Percentiles rank a stretch among this genome's conserved stretches.
Evolutionary conservation across 2,329 filamentous ascomycete species (phyloP).

Genomic region (Ascochyta fabae): DNA sequence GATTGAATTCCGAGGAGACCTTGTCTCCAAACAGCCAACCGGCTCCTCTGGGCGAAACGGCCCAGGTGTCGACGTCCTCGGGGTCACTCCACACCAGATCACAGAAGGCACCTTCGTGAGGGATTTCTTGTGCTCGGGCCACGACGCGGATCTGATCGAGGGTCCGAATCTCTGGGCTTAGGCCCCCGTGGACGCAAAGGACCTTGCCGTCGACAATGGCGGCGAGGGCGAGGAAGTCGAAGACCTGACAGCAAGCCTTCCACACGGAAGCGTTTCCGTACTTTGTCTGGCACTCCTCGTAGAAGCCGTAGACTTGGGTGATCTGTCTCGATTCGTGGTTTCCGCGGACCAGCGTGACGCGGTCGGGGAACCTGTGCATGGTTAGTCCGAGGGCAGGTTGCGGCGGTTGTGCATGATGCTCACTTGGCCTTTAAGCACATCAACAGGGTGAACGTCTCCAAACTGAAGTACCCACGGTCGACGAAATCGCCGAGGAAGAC

Average conservation of each 20-base stretch:
- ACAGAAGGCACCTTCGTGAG: constrained; percentile 97
- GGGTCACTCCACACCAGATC: constrained; percentile 94
- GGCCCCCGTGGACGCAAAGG: constrained; percentile 95
- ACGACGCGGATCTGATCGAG: constrained; percentile 83
- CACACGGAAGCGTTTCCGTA: constrained; percentile 99
- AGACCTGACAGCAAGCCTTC: constrained; percentile 99
- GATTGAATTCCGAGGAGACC: constrained; percentile 77
- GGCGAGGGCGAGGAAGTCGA: constrained; percentile 96
- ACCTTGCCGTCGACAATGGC: constrained; percentile 99
- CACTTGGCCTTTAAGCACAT: constrained; percentile 77
- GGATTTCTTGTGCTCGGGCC: constrained; percentile 87
- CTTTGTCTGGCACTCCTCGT: constrained; percentile 98
- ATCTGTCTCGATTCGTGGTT: constrained; percentile 99
- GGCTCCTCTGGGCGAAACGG: constrained; percentile 70
- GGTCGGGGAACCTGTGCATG: constrained; percentile 67
- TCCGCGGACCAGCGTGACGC: constrained; percentile 74
- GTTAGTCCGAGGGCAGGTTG: constrained; percentile 2
- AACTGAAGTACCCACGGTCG: constrained; percentile 75
- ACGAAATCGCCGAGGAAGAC: constrained; percentile 75
- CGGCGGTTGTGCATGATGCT: constrained; percentile 24
- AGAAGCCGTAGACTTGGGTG: constrained; percentile 98
- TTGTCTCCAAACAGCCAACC: constrained; percentile 75
- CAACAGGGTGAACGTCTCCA: constrained; percentile 75
- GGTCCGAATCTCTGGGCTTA: constrained; percentile 95
- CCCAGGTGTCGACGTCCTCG: constrained; percentile 73